Base-by-base conservation (phyloP, 1,139 yeast genomes). In the Geotrichum fermentans region DNA sequence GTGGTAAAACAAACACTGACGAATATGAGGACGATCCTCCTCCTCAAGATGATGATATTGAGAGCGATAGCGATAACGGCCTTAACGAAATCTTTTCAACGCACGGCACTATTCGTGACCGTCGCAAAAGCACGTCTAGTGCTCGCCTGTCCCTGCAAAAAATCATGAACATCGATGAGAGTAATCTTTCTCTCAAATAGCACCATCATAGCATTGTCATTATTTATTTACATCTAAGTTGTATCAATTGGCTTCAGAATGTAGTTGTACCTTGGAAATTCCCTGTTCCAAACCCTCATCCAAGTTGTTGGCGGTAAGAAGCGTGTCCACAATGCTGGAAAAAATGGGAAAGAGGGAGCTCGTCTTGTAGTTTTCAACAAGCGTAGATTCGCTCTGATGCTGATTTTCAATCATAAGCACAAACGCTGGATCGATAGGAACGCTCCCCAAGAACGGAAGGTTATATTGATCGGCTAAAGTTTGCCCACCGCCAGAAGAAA, bases 401-500 rank as follows among this genome's bases (percentile, higher is more conserved):
- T 64, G 68, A 35, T 59, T 51, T 63, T 92, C 98, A 16, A 92
- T 78, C 74, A 88, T 68, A 57, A 85, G 89, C 22, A 87, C 95
- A 69, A 92, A 92, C 45, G 74, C 76, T 0, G 98, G 98, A 60
- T 92, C 98, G 24, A 94, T 87, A 0, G 98, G 98, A 2, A 94
- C 80, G 50, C 80, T 80, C 0, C 97, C 98, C 57, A 94, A 70
- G 60, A 82, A 89, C 7, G 81, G 79, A 37, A 92, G 69, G 4
- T 72, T 67, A 53, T 79, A 74, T 47, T 77, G 77, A 33, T 73
- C 70, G 26, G 97, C 83, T 46, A 94, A 70, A 16, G 68, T 69
- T 58, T 76, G 67, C 1, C 98, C 99, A n/a, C 99, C 99, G 4
- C 97, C 98, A 45, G 83, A 78, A 59, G 90, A 85, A 64, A 94